These are phyloP conservation scores for Alternaria viburni DNA, from an alignment of 2,329 filamentous ascomycete species.

Conservation along the genomic window DNA sequence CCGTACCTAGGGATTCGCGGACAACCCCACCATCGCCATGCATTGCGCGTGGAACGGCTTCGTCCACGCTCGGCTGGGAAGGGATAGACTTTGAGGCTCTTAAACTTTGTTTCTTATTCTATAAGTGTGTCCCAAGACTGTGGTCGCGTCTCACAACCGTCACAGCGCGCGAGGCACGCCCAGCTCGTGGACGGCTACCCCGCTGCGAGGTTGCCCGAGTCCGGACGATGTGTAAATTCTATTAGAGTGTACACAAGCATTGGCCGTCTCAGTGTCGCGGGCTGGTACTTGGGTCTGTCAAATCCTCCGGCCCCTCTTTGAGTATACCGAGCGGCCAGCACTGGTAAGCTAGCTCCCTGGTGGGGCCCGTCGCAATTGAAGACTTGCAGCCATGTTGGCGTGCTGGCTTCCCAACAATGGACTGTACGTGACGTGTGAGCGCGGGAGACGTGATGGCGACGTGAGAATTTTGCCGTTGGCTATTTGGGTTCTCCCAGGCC, in stretches of 20 bases:
- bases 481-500: neutral
- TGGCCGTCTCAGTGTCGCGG: conserved; percentile 20
- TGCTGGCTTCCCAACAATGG: neutral
- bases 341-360: conserved; percentile 20
- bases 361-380: conserved; percentile 9
- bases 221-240: conserved; percentile 22
- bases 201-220: conserved; percentile 30
- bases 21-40: conserved; percentile 35
- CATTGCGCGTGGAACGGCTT: conserved; percentile 6
- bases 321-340: conserved; percentile 12
- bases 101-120: neutral
- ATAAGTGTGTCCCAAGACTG: conserved; percentile 1
- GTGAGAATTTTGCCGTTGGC: conserved; percentile 18
- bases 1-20: conserved; percentile 25
- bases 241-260: conserved; percentile 21
- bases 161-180: conserved; percentile 15
- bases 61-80: neutral
- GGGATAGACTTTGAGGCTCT: neutral
- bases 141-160: conserved; percentile 23
- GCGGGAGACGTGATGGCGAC: neutral
- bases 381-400: neutral
- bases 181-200: conserved; percentile 21
- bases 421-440: neutral
- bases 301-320: conserved; percentile 27
- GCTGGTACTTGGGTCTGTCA: conserved; percentile 13